A percentile compares a stretch with the other conserved stretches of the same genome.
Evolutionary conservation across 2,329 filamentous ascomycete genomes (phyloP).

Genomic region (Raffaelea ambrosiae): DNA sequence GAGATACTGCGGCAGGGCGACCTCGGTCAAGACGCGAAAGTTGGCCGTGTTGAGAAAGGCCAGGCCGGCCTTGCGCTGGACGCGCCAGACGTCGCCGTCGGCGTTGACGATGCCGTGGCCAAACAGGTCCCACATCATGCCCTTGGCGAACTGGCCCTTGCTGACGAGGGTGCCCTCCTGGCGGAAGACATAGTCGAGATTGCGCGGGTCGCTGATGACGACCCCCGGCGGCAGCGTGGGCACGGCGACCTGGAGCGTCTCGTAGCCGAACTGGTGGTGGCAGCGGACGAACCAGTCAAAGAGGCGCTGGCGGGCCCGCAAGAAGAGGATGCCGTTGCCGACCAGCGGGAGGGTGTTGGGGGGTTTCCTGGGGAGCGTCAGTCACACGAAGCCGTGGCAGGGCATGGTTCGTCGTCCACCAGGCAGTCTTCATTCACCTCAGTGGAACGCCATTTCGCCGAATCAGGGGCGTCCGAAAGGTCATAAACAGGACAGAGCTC

Average conservation of each 20-base stretch:
- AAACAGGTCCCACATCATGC: constrained; percentile 53
- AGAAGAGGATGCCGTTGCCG: constrained; percentile 54
- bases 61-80: constrained; percentile 53
- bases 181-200: constrained; percentile 55
- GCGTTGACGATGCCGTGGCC: constrained; percentile 60
- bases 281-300: constrained; percentile 56
- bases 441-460: constrained; percentile 13
- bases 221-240: constrained; percentile 55
- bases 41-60: constrained; percentile 51
- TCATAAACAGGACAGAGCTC: constrained; percentile 2
- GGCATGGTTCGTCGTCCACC: too few relatives aligned
- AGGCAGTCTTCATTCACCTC: constrained; percentile 2
- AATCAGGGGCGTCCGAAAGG: constrained; percentile 11
- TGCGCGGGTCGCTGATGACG: constrained; percentile 52
- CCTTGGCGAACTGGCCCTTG: constrained; percentile 55
- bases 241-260: constrained; percentile 55
- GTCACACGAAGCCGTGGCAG: background rate
- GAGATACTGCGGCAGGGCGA: constrained; percentile 49
- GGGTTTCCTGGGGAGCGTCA: constrained; percentile 27
- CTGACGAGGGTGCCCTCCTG: constrained; percentile 47
- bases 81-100: constrained; percentile 54
- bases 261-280: constrained; percentile 45
- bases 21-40: constrained; percentile 46
- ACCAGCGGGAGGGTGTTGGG: constrained; percentile 44
- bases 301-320: constrained; percentile 50